Base-by-base conservation (phyloP, 208 protist genomes). In the Wallacemonas sp. region DNA sequence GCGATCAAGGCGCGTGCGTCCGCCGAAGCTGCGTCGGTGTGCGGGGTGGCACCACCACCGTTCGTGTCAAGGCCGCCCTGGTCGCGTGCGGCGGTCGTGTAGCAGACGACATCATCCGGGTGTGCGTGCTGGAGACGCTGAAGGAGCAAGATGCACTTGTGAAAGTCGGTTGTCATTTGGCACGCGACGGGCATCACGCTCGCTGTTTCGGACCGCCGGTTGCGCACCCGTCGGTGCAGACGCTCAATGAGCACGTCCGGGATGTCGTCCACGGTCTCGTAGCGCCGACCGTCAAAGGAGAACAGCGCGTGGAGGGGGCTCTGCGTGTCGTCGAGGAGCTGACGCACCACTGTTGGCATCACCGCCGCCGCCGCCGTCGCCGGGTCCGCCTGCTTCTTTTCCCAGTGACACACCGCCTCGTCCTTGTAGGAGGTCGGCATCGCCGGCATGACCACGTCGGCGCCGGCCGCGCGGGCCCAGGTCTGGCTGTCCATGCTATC, bases 111-210 rank as follows among this genome's bases (percentile, higher is more conserved):
- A 32, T 66, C 74, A 31, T 74, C 38, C 8, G 62, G 36, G 28
- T 73, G 55, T 1, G 20, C 39, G 18, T 70, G 36, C 48, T 71
- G 49, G 11, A 86, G 74, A 7, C 79, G 72, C 32, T 74, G 61
- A 25, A 92, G 26, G 28, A 94, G 73, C 12, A 57, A 46, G 0
- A 94, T 49, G 23, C 76, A 70, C 65, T 94, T 94, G 4, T 71
- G 26, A 62, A 94, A 94, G 79, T 94, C 89, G 3, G 89, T 92
- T n/a, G 89, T 79, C 73, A 89, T 74, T 50, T 94, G 89, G 65
- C 89, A 94, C 16, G 55, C 38, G 3, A 92, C 64, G 41, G 77
- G 82, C 23, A 94, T 26, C 42, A 79, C 55, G 22, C 84, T 59
- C 12, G 77, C 61, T 32, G 50, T 41, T 1, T 68, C 46, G 14